These are phyloP conservation scores for Tolypocladium album DNA, from an alignment of 2,329 filamentous ascomycete genomes.

Conservation along the genomic window DNA sequence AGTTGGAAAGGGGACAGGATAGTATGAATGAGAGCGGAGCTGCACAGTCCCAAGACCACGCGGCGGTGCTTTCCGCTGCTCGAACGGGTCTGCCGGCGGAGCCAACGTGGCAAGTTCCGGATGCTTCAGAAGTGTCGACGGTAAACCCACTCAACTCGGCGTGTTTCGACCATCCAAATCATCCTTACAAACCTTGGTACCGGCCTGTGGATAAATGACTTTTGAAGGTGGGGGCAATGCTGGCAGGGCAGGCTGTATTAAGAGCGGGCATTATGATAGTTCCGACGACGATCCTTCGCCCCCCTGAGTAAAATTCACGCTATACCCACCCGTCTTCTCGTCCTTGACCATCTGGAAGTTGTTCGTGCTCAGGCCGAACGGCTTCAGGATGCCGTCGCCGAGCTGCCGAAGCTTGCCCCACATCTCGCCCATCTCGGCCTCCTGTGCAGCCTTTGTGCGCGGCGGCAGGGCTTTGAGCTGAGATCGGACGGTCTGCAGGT, in stretches of 20 bases:
- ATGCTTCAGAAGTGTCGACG: neutral
- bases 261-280: neutral
- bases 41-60: neutral
- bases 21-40: neutral
- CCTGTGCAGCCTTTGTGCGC: conserved; percentile 65
- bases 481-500: conserved; percentile 55
- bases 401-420: conserved; percentile 92
- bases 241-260: neutral
- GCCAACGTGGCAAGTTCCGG: neutral
- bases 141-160: neutral
- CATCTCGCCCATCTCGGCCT: conserved; percentile 89
- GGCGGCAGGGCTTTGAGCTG: conserved; percentile 58
- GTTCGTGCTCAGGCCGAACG: conserved; percentile 86
- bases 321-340: conserved; percentile 81
- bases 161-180: neutral
- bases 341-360: conserved; percentile 94
- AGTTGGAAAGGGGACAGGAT: neutral
- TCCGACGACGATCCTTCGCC: conserved; percentile 8
- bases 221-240: neutral
- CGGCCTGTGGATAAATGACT: neutral
- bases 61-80: too few species aligned
- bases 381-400: conserved; percentile 83
- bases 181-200: neutral
- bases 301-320: conserved; percentile 65
- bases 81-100: neutral